Evolutionary conservation across 331 rosid species (phyloP).

Genomic region (Rosa hybrid): DNA sequence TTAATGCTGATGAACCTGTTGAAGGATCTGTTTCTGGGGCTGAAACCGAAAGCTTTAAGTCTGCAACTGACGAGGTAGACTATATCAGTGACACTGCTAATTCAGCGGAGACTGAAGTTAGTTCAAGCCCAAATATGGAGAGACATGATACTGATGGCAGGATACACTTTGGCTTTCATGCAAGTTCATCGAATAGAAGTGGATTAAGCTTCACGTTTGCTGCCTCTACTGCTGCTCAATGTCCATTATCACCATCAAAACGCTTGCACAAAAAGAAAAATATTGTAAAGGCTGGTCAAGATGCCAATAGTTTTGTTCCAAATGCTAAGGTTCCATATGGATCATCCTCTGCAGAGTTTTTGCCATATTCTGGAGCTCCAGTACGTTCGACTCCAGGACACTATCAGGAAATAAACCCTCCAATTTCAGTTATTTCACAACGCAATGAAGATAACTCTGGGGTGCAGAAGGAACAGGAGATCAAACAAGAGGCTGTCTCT

Average conservation of each 20-base stretch:
- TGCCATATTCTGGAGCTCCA: constrained; percentile 57
- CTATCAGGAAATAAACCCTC: constrained; percentile 44
- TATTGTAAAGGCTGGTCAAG: constrained; percentile 58
- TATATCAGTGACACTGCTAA: constrained; percentile 36
- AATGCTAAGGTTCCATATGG: constrained; percentile 60
- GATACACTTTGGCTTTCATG: constrained; percentile 41
- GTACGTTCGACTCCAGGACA: constrained; percentile 44
- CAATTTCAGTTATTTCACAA: constrained; percentile 26
- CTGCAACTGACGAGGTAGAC: constrained; percentile 70
- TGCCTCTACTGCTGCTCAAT: constrained; percentile 64
- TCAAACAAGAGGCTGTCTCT: constrained; percentile 49
- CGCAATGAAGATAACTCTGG: constrained; percentile 38
- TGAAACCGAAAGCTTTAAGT: constrained; percentile 87
- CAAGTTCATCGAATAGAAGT: constrained; percentile 46
- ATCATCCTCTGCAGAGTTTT: constrained; percentile 51
- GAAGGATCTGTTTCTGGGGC: constrained; percentile 63
- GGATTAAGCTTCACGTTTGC: constrained; percentile 72
- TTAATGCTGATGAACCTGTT: constrained; percentile 37
- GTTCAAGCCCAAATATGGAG: constrained; percentile 43
- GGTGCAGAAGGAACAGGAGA: constrained; percentile 40
- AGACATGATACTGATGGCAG: constrained; percentile 40
- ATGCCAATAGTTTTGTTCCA: constrained; percentile 40
- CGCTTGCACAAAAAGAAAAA: constrained; percentile 60
- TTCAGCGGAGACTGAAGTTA: constrained; percentile 52
- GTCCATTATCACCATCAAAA: constrained; percentile 60